A percentile compares a stretch with the other conserved stretches of the same genome.
These are phyloP conservation scores for Claviceps arundinis DNA, from an alignment of 2,329 filamentous ascomycete genomes.

Conservation along the genomic window DNA sequence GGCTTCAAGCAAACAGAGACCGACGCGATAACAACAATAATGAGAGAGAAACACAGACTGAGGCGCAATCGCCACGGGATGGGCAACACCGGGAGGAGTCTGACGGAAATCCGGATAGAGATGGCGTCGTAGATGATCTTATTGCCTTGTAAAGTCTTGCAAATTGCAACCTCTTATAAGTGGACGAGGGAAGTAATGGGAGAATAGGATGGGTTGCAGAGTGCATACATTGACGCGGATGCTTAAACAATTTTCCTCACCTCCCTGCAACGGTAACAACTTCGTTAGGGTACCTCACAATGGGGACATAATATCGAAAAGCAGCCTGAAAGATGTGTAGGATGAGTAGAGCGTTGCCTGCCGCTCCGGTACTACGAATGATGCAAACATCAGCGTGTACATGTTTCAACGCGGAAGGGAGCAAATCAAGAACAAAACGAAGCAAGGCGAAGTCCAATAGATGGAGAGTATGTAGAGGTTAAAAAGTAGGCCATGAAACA, in stretches of 20 bases:
- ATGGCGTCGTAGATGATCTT: slow-evolving; percentile 1
- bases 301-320: neutral
- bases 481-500: neutral
- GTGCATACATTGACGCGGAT: neutral
- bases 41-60: slow-evolving; percentile 1
- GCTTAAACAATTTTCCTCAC: neutral
- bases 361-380: neutral
- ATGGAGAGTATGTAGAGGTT: neutral
- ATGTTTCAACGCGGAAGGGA: too few relatives aligned
- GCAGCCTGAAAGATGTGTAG: neutral
- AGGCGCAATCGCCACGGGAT: slow-evolving; percentile 3
- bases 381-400: too few relatives aligned
- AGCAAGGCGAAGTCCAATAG: neutral
- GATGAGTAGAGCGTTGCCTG: neutral
- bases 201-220: neutral
- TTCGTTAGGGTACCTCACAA: neutral
- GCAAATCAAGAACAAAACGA: neutral
- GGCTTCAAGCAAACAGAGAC: neutral
- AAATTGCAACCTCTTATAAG: neutral
- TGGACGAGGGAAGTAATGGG: neutral
- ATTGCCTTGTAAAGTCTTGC: slow-evolving; percentile 3
- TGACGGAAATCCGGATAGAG: neutral
- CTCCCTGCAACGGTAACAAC: neutral
- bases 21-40: neutral
- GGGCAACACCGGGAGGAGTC: neutral